A percentile compares a stretch with the other conserved stretches of the same genome.
These are phyloP conservation scores for Coprinopsis cinerea DNA, from an alignment of 768 basidiomycete species.

Conservation along the genomic window DNA sequence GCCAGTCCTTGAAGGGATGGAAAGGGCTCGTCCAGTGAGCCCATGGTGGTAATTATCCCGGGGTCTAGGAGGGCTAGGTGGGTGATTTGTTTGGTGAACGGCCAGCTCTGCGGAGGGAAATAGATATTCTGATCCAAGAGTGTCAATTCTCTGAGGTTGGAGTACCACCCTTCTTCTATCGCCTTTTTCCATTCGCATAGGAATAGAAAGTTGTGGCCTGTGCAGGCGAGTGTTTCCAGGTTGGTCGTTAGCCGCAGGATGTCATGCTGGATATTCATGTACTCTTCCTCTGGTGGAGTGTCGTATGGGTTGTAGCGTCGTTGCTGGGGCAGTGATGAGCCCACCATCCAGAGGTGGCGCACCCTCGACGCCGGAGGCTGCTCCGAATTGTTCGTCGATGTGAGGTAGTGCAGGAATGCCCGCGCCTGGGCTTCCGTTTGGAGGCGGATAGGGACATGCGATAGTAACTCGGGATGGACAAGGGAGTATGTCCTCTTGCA, in stretches of 20 bases:
- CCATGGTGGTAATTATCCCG: too few relatives aligned
- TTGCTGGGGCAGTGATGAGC: background rate
- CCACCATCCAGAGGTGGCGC: background rate
- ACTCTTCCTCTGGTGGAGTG: background rate
- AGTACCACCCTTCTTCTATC: background rate
- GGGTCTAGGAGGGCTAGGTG: background rate
- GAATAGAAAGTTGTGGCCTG: background rate
- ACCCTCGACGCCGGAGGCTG: background rate
- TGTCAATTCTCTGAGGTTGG: background rate
- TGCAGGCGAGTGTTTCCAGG: background rate
- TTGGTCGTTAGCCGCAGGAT: background rate
- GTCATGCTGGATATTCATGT: background rate
- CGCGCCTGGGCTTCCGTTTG: background rate
- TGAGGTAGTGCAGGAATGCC: background rate
- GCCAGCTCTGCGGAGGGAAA: background rate
- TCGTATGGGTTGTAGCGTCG: background rate
- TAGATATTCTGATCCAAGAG: background rate
- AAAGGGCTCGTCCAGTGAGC: background rate
- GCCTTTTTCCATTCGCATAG: background rate
- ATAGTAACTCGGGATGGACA: background rate
- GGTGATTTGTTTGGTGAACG: background rate
- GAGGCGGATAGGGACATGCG: background rate
- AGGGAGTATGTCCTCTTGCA: background rate
- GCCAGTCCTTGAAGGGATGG: background rate
- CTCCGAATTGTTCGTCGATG: background rate